These are phyloP conservation scores for Geum urbanum DNA, from an alignment of 306 rosid species.

Conservation along the genomic window DNA sequence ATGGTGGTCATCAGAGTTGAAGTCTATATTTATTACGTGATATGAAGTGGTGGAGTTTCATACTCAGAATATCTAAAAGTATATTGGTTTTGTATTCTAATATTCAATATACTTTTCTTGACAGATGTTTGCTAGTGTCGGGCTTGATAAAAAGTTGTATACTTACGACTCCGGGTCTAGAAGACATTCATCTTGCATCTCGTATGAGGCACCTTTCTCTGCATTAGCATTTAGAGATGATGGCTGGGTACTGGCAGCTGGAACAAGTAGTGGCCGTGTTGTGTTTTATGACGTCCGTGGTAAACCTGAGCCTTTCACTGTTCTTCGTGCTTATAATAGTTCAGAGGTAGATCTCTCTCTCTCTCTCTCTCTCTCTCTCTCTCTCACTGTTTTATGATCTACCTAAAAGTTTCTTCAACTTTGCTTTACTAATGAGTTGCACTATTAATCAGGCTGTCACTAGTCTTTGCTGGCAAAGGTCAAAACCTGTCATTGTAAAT, in stretches of 20 bases:
- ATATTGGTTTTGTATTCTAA: conserved; percentile 20
- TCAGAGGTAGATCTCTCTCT: conserved; percentile 39
- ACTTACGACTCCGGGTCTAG: conserved; percentile 86
- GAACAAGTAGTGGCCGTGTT: conserved; percentile 94
- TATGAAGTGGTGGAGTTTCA: conserved; percentile 19
- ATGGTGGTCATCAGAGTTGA: conserved; percentile 17
- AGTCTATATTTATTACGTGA: conserved; percentile 22
- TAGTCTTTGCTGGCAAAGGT: conserved; percentile 98
- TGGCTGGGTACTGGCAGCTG: conserved; percentile 94
- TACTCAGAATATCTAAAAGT: conserved; percentile 16
- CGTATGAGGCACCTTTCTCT: conserved; percentile 92
- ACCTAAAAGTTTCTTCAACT: neutral
- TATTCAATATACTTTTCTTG: conserved; percentile 29
- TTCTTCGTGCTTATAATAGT: conserved; percentile 76
- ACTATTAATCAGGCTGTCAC: conserved; percentile 76
- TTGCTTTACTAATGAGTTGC: conserved; percentile 27
- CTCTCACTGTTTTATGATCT: neutral
- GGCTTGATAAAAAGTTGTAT: conserved; percentile 91
- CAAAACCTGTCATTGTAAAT: conserved; percentile 80
- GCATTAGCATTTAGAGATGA: conserved; percentile 89
- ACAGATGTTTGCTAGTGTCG: conserved; percentile 92
- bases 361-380: neutral
- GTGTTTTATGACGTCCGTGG: conserved; percentile 96
- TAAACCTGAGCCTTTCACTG: conserved; percentile 85
- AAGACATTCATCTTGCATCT: conserved; percentile 70